Percentiles rank a stretch among this genome's conserved stretches.
Evolutionary conservation across 2,329 filamentous ascomycete genomes (phyloP).

Genomic region (Colletotrichum caudatum): DNA sequence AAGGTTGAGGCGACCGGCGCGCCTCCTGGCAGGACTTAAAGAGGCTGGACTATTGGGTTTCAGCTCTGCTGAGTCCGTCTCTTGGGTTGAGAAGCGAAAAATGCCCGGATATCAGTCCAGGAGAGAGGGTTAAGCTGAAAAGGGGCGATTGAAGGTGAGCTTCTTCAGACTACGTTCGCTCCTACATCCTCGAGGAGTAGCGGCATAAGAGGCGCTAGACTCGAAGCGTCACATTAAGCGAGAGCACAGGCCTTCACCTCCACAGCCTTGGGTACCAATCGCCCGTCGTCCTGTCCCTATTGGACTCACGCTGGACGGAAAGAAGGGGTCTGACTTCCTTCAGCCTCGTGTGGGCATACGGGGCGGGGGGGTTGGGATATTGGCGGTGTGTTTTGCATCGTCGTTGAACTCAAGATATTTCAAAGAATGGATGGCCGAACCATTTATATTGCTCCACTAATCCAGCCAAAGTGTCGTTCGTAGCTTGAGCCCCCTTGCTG

Average conservation of each 20-base stretch:
- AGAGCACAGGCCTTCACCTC: conserved; percentile 34
- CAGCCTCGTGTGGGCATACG: conserved; percentile 39
- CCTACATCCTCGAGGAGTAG: conserved; percentile 41
- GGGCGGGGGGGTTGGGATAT: conserved; percentile 26
- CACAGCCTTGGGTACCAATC: conserved; percentile 34
- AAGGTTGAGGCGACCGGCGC: conserved; percentile 31
- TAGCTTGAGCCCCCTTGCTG: background rate
- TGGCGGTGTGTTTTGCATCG: conserved; percentile 11
- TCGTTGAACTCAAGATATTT: background rate
- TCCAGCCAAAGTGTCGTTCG: background rate
- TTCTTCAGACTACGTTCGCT: conserved; percentile 42
- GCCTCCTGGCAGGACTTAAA: conserved; percentile 28
- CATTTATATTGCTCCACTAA: background rate
- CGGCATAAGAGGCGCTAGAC: conserved; percentile 41
- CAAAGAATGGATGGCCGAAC: background rate
- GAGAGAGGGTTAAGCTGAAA: conserved; percentile 41
- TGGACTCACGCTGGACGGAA: conserved; percentile 25
- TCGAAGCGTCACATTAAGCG: conserved; percentile 40
- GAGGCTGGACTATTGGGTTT: conserved; percentile 35
- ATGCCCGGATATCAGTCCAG: conserved; percentile 39
- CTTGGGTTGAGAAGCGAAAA: conserved; percentile 39
- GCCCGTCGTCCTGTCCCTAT: conserved; percentile 31
- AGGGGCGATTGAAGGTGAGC: conserved; percentile 43
- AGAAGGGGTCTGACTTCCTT: conserved; percentile 24
- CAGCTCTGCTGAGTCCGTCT: conserved; percentile 32